Base-by-base conservation (phyloP, 176 grass and related monocot genomes). In the Eragrostis curvula region DNA sequence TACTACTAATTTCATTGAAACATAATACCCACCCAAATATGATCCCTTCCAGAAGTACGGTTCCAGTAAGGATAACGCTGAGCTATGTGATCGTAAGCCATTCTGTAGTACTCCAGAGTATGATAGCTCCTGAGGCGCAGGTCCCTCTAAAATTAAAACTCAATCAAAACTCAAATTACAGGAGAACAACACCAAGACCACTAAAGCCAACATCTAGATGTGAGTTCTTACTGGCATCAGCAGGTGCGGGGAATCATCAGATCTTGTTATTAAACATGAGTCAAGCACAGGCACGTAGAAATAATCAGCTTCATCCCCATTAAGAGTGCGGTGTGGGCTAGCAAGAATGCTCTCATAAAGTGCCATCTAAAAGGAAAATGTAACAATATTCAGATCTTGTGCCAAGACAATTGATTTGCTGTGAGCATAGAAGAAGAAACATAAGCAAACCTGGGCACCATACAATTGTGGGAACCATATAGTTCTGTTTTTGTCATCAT, bases 261-360 rank as follows among this genome's bases (percentile, higher is more conserved):
- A 94, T 81, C 96, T 89, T 75, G 92, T 88, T 81, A 98, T 95
- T 73, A 98, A 60, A 87, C 92, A 98, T 44, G 93, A 95, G 83
- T 98, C 96, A 85, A 98, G 78, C 75, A 93, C 92, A 13, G 96
- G 92, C 43, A 98, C 92, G 79, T 98, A 98, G 55, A 98, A 98
- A 92, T 91, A 98, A 93, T 98, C 92, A 86, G 96, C 92, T 87
- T 98, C 92, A 20, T 95, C 96, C 66, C 71, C 96, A 84, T 98
- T 98, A 73, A 98, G 84, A 48, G 96, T 95, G 70, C 96, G 83
- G 63, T 98, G 76, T 88, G 92, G 90, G 77, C 96, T 98, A 77
- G 96, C 88, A 73, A 95, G 88, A 81, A 98, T 88, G 92, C 96
- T 95, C 84, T 98, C 96, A 78, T 93, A 91, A 48, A 98, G 96